Base-by-base conservation (phyloP, 2,329 filamentous ascomycete species). In the Aspergillus ruber region DNA sequence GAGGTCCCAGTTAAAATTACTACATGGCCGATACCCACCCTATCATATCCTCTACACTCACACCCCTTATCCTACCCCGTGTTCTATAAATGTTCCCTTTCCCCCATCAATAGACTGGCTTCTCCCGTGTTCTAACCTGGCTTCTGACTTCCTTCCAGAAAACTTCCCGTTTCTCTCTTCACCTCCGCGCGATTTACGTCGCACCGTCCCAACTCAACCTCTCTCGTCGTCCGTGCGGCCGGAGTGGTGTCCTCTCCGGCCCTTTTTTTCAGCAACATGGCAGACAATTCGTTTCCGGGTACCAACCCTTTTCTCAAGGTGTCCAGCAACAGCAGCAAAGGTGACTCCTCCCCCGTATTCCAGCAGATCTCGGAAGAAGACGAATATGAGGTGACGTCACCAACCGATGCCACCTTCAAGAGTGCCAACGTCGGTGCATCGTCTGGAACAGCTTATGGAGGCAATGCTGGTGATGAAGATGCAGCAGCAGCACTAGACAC, bases 221-320 rank as follows among this genome's bases (percentile, higher is more conserved):
- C 49, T 50, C 50, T 57, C 52, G 50, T 51, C 49, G 56, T 56
- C 51, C 48, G 29, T 45, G 50, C 56, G 55, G 57, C 57, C 59
- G 58, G 62, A 66, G 55, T 49, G 38, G 47, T 53, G 50, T 56
- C 55, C 52, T 58, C 61, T 54, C 55, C 59, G 57, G 59, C 60
- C 56, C 51, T 53, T 48, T 56, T 48, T 29, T 45, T 52, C 55
- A 39, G 45, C 54, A 51, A 50, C 49, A 90, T 90, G 86, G 83
- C 88, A 57, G 82, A 83, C 66, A 83, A 79, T 61, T 53, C 54
- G 60, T 93, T 94, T 70, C 86, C 85, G 49, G 89, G 87, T 68
- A 81, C 83, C 68, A 93, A 90, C 69, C 88, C 87, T 32, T 90
- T 90, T 60, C 82, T 85, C 66, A 82, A 83, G 70, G 89, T 90